Percentiles rank a stretch among this genome's conserved stretches.
Evolutionary conservation across 1,284 basidiomycete genomes (phyloP).

Genomic region (Boletus calvinii): DNA sequence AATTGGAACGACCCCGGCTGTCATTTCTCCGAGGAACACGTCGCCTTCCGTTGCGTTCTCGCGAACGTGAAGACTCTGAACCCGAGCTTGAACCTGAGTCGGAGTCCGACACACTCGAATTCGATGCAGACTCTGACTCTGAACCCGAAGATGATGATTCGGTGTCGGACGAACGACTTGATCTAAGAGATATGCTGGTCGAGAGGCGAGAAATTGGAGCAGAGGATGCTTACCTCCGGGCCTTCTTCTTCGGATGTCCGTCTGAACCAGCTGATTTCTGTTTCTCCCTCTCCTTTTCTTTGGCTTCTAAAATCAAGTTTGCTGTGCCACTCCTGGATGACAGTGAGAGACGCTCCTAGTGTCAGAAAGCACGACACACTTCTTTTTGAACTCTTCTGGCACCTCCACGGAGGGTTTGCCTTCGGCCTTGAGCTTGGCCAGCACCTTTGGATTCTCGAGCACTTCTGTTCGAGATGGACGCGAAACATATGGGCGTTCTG

Average conservation of each 20-base stretch:
- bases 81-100: constrained; percentile 32
- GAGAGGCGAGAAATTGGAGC: not conserved
- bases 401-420: constrained; percentile 72
- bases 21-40: constrained; percentile 39
- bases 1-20: constrained; percentile 23
- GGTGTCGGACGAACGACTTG: constrained; percentile 25
- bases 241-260: constrained; percentile 46
- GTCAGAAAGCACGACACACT: constrained; percentile 43
- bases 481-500: constrained; percentile 66
- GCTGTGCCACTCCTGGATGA: constrained; percentile 60
- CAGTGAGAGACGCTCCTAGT: constrained; percentile 7
- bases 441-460: constrained; percentile 65
- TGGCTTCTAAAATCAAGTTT: constrained; percentile 69
- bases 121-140: constrained; percentile 41
- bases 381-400: constrained; percentile 77
- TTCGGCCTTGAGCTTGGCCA: constrained; percentile 62
- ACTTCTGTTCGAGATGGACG: constrained; percentile 75
- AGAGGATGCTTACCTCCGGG: constrained; percentile 45
- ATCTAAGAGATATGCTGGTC: constrained; percentile 16
- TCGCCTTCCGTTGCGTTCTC: constrained; percentile 45
- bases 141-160: constrained; percentile 38
- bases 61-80: constrained; percentile 40
- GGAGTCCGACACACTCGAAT: constrained; percentile 46
- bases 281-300: constrained; percentile 65
- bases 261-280: constrained; percentile 38